Base-by-base conservation (phyloP, 148 eudicot genomes). In the Arbutus unedo region DNA sequence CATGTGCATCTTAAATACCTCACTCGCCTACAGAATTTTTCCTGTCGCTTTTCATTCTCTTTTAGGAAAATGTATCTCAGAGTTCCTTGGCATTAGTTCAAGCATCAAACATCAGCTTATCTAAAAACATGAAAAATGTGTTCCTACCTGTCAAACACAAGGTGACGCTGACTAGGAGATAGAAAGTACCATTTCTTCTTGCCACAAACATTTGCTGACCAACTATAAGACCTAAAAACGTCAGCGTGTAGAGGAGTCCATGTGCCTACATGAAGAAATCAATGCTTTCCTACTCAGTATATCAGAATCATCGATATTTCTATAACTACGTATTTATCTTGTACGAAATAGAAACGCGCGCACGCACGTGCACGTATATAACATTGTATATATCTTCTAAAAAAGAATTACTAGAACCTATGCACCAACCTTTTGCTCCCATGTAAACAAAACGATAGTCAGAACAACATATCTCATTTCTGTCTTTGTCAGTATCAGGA, bases 211-310 rank as follows among this genome's bases (percentile, higher is more conserved):
- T 97, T 97, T 7, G 99, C 98, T 48, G 99, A 97, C 99, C 99
- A 97, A 87, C 99, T 97, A 82, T 92, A 97, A 78, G 99, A 97
- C 90, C 97, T 90, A 83, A 97, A 97, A 87, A 97, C 98, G 82
- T 97, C 99, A 60, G 99, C 99, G 87, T 97, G 99, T 74, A 97
- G 89, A 84, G 99, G 98, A 79, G 99, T 97, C 98, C 99, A 97
- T 81, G 99, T 96, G 81, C 99, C 99, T 97, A 89, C 83, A 90
- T 54, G 82, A 57, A 79, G 78, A 81, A 67, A 7, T 56, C 31
- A 77, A 44, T 48, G 45, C 41, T 44, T 59, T 79, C 60, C 81
- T n/a, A 51, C 57, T 67, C 72, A 59, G 53, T 67, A 53, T 44
- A 81, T 83, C 55, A 10, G 10, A 41, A 76, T 21, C 21, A 66